These are phyloP conservation scores for Acidiella bohemica DNA, from an alignment of 495 filamentous ascomycete species.

Conservation along the genomic window DNA sequence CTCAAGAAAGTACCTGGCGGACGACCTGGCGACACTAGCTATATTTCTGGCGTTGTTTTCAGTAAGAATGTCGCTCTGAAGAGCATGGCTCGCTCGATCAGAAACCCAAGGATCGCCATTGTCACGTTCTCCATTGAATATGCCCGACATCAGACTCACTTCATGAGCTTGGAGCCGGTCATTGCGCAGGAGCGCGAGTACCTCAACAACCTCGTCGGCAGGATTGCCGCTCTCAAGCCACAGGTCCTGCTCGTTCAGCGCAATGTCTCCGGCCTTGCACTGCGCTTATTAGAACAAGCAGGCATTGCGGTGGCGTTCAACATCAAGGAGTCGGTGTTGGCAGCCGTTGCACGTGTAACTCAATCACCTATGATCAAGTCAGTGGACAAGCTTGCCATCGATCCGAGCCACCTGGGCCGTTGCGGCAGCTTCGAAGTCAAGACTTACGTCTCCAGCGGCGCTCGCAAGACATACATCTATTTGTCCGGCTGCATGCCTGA, in stretches of 20 bases:
- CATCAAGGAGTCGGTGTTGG: constrained; percentile 88
- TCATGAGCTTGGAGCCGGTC: constrained; percentile 96
- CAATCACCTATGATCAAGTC: constrained; percentile 88
- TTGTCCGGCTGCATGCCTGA: constrained; percentile 85
- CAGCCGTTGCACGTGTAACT: constrained; percentile 82
- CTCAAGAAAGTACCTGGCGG: constrained; percentile 91
- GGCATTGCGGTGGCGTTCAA: constrained; percentile 89
- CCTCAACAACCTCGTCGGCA: constrained; percentile 76
- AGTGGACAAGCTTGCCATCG: constrained; percentile 80
- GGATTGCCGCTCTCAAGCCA: constrained; percentile 76
- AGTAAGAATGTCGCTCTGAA: constrained; percentile 93
- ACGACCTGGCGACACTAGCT: constrained; percentile 76
- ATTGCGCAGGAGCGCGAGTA: constrained; percentile 96
- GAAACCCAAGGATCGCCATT: constrained; percentile 76
- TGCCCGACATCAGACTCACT: constrained; percentile 83
- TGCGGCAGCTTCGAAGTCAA: constrained; percentile 86
- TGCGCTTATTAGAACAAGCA: constrained; percentile 74
- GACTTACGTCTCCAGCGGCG: constrained; percentile 70
- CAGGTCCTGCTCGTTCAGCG: constrained; percentile 78
- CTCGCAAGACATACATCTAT: constrained; percentile 91
- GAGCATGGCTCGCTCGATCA: constrained; percentile 80
- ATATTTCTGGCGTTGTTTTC: constrained; percentile 92
- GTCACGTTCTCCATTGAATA: constrained; percentile 95
- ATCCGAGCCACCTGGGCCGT: constrained; percentile 62
- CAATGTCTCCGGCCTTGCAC: constrained; percentile 76